These are phyloP conservation scores for Saccharomycopsis microspora DNA, from an alignment of 805 yeast species.

Conservation along the genomic window DNA sequence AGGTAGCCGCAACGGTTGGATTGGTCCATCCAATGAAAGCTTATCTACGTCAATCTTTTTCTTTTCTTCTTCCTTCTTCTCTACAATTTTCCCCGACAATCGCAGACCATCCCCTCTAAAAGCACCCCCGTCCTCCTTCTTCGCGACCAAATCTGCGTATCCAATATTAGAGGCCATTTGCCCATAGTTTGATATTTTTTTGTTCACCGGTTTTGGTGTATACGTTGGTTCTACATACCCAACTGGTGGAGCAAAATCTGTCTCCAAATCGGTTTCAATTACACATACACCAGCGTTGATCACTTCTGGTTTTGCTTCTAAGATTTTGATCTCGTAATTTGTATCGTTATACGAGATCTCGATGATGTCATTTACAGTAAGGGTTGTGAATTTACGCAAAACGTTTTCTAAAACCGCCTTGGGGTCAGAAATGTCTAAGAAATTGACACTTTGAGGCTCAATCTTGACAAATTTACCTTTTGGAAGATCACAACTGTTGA, in stretches of 20 bases:
- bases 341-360: slow-evolving; percentile 77
- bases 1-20: slow-evolving; percentile 65
- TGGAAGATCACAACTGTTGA: slow-evolving; percentile 65
- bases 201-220: slow-evolving; percentile 19
- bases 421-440: slow-evolving; percentile 88
- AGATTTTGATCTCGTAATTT: slow-evolving; percentile 65
- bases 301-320: slow-evolving; percentile 78
- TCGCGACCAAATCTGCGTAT: slow-evolving; percentile 16
- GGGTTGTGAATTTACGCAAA: slow-evolving; percentile 76
- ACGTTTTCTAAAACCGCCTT: slow-evolving; percentile 94
- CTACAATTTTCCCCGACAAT: slow-evolving; percentile 47
- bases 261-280: slow-evolving; percentile 91
- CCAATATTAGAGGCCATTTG: slow-evolving; percentile 37
- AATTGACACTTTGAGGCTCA: slow-evolving; percentile 92
- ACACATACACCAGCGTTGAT: slow-evolving; percentile 69
- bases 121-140: slow-evolving; percentile 6
- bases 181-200: slow-evolving; percentile 35
- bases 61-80: slow-evolving; percentile 5
- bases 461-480: slow-evolving; percentile 82
- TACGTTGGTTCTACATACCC: slow-evolving; percentile 93
- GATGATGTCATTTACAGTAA: slow-evolving; percentile 75
- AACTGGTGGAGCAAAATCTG: slow-evolving; percentile 98
- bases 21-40: slow-evolving; percentile 46
- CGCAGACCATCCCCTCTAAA: slow-evolving; percentile 61
- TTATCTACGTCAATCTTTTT: slow-evolving; percentile 27